Evolutionary conservation across 805 yeast species (phyloP).

Genomic region (Candida pseudoglaebosa): DNA sequence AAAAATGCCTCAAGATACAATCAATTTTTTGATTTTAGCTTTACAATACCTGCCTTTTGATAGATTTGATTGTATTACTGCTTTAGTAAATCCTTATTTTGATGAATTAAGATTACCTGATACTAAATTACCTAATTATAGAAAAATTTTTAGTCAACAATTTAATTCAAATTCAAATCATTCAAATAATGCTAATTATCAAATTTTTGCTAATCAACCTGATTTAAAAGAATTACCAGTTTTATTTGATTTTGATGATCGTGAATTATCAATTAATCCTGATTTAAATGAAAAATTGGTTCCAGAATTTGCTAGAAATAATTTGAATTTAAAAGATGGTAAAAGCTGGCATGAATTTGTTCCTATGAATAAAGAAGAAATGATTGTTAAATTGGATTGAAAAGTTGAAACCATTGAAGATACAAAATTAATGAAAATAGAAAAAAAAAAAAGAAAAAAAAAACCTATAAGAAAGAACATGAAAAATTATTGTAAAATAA

Average conservation of each 20-base stretch:
- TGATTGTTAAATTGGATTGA: constrained; percentile 33
- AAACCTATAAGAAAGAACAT: too few species aligned
- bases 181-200: constrained; percentile 41
- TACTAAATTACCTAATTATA: constrained; percentile 40
- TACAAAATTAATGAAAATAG: too few species aligned
- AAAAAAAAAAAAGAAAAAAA: too few species aligned
- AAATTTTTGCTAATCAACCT: constrained; percentile 35
- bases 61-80: constrained; percentile 56
- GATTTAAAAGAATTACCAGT: constrained; percentile 44
- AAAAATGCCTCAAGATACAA: constrained; percentile 48
- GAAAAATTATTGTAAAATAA: too few species aligned
- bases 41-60: constrained; percentile 67
- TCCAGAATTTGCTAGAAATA: constrained; percentile 28
- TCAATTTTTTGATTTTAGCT: constrained; percentile 52
- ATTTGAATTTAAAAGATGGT: constrained; percentile 22
- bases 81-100: constrained; percentile 51
- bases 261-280: constrained; percentile 48
- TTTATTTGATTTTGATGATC: constrained; percentile 47
- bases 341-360: constrained; percentile 30
- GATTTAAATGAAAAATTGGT: constrained; percentile 35
- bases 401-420: too few species aligned
- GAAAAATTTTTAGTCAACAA: constrained; percentile 40
- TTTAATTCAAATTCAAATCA: constrained; percentile 21
- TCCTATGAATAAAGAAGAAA: constrained; percentile 36
- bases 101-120: constrained; percentile 43